Base-by-base conservation (phyloP, 2,329 filamentous ascomycete species). In the Paraphaeosphaeria sporulosa region DNA sequence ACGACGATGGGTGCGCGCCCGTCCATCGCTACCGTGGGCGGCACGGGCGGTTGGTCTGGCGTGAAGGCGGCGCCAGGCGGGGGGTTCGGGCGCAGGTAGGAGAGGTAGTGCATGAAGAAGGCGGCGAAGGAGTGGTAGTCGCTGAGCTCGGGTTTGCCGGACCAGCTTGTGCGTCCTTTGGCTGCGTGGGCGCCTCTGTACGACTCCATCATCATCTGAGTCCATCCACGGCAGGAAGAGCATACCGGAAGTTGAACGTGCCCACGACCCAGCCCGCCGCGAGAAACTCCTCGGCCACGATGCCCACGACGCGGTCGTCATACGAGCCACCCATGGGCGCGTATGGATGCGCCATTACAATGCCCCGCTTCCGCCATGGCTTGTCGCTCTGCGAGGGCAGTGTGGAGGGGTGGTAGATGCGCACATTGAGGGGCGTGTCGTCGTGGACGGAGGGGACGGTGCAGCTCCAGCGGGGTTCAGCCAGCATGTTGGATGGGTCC, bases 181-280 rank as follows among this genome's bases (percentile, higher is more conserved):
- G 92, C 92, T 13, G 34, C 49, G 12, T n/a, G 21, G 3, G 49
- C 34, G 52, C 94, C 94, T 79, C 94, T 96, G 62, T 2, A 3
- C 15, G 15, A n/a, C n/a, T n/a, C n/a, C 25, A n/a, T 58, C n/a
- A 49, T 32, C 30, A 8, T 32, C 30, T 21, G 23, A 23, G 32
- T 34, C 17, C 9, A 10, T 9, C 17, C 7, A 32, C 27, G 51
- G 17, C 1, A 38, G 1, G 2, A 34, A 19, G 4, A 34, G 36
- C 78, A 55, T 81, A 94, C 91, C 94, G 86, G 75, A 98, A 97
- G 73, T 98, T 97, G 78, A 98, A 97, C 0, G 93, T 96, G 8
- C 86, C 89, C 2, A 97, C 90, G 1, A 96, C 75, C 70, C 87
- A 96, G 1, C 91, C 92, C 55, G 83, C 79, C 4, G 84, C 81